Base-by-base conservation (phyloP, 495 filamentous ascomycete genomes). In the Pseudevernia furfuracea region DNA sequence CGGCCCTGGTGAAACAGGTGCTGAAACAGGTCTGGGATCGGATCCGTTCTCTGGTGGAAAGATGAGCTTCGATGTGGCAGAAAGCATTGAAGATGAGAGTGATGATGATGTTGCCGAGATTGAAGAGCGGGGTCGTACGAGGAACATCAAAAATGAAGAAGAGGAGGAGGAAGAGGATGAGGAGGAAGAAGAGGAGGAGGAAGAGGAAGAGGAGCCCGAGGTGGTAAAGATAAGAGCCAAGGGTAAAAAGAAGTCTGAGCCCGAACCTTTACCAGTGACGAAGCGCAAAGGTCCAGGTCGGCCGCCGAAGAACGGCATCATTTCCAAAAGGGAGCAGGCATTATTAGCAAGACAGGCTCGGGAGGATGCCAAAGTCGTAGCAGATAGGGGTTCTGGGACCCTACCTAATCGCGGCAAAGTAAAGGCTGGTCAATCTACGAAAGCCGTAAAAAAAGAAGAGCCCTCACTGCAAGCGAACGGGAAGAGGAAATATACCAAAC, bases 301-400 rank as follows among this genome's bases (percentile, higher is more conserved):
- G 60, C 92, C 92, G 53, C 92, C 92, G 12, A 96, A 96, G 79
- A 88, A 96, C 73, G 92, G 92, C 10, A 85, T 94, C 71, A 92
- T 95, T 84, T 96, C 91, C 11, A 96, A 96, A 77, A 83, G 91
- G 44, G 89, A 90, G 73, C 79, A 87, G 66, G 81, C 82, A 64
- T 74, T 86, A 65, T 78, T 87, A 62, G 85, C 86, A 68, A 87
- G 86, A 69, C 83, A 87, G 65, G 82, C 80, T 69, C 74, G 80
- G 70, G 66, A 80, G 69, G 75, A 77, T 23, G 78, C 78, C 41
- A 83, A 79, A 64, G 74, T 74, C 34, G 78, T 77, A 61, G 74
- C 75, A 58, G 78, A 81, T 58, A 76, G 77, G 28, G 79, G 78
- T 55, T 67, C 78, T 52, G 77, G 76, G 48, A 73, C 76, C 30